Evolutionary conservation across 495 filamentous ascomycete genomes (phyloP).

Genomic region (Geopyxis carbonaria): DNA sequence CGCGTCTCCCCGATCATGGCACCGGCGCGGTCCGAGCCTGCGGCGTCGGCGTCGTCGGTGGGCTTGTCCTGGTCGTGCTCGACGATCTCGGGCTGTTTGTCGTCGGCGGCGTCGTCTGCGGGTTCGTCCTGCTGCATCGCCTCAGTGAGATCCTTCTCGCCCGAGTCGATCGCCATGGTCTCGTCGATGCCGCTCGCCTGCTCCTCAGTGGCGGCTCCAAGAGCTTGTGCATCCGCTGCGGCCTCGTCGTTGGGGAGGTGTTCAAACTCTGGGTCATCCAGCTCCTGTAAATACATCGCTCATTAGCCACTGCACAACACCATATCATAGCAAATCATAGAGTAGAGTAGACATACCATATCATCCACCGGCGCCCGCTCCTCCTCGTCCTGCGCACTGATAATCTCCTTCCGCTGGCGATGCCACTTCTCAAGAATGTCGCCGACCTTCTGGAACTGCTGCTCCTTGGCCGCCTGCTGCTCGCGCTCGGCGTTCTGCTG

Average conservation of each 20-base stretch:
- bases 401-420: constrained; percentile 61
- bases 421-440: constrained; percentile 91
- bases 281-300: constrained; percentile 11
- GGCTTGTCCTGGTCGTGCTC: constrained; percentile 29
- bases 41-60: constrained; percentile 20
- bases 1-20: constrained; percentile 26
- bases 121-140: constrained; percentile 41
- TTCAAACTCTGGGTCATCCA: constrained; percentile 63
- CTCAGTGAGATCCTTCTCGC: constrained; percentile 38
- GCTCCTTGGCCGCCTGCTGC: constrained; percentile 31
- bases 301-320: constrained; percentile 2
- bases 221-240: constrained; percentile 67
- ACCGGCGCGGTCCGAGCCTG: constrained; percentile 24
- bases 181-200: constrained; percentile 69
- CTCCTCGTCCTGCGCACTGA: constrained; percentile 42
- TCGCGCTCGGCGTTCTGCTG: constrained; percentile 31
- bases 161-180: constrained; percentile 62
- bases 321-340: not conserved
- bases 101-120: constrained; percentile 36
- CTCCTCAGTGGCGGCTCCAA: constrained; percentile 76
- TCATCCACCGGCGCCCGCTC: constrained; percentile 33
- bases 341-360: constrained; percentile 15
- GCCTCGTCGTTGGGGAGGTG: constrained; percentile 73
- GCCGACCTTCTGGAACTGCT: constrained; percentile 77
- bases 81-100: constrained; percentile 32